These are phyloP conservation scores for Oligophagozyma castellii DNA, from an alignment of 1,139 yeast species.

Conservation along the genomic window DNA sequence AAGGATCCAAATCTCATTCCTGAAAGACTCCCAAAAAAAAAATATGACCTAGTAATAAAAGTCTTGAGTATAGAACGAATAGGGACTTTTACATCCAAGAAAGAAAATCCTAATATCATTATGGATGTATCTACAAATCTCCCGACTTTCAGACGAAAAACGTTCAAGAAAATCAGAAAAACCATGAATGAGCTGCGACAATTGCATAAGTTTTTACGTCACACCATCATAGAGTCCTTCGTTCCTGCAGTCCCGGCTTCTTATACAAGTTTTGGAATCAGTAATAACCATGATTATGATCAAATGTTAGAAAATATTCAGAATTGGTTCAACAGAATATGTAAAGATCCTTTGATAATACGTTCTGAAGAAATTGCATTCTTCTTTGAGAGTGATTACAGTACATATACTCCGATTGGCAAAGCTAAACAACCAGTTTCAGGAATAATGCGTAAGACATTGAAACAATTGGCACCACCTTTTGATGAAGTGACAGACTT, in stretches of 20 bases:
- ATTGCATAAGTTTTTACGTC: constrained; percentile 63
- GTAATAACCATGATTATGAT: constrained; percentile 67
- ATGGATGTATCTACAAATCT: constrained; percentile 38
- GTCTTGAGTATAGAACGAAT: constrained; percentile 26
- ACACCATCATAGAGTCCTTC: constrained; percentile 81
- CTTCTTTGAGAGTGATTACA: constrained; percentile 81
- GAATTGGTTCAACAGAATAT: constrained; percentile 72
- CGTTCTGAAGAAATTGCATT: constrained; percentile 81
- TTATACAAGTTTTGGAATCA: constrained; percentile 63
- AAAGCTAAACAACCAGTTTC: constrained; percentile 47
- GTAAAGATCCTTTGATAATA: constrained; percentile 60
- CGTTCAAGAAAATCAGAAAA: constrained; percentile 64
- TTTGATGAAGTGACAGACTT: constrained; percentile 73
- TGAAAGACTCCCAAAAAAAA: constrained; percentile 4
- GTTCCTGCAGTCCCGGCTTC: constrained; percentile 79
- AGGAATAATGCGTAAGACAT: constrained; percentile 74
- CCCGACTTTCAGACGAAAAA: constrained; percentile 61
- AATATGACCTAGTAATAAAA: constrained; percentile 19
- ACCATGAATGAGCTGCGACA: constrained; percentile 66
- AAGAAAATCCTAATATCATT: constrained; percentile 27
- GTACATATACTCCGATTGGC: constrained; percentile 52
- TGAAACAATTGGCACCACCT: constrained; percentile 85
- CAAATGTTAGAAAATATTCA: constrained; percentile 53
- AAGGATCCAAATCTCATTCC: neutral
- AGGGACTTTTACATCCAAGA: constrained; percentile 25